phyloP scores from a whole-genome alignment of 371 early-diverging fungal species.

The Mortierella sp. region DNA sequence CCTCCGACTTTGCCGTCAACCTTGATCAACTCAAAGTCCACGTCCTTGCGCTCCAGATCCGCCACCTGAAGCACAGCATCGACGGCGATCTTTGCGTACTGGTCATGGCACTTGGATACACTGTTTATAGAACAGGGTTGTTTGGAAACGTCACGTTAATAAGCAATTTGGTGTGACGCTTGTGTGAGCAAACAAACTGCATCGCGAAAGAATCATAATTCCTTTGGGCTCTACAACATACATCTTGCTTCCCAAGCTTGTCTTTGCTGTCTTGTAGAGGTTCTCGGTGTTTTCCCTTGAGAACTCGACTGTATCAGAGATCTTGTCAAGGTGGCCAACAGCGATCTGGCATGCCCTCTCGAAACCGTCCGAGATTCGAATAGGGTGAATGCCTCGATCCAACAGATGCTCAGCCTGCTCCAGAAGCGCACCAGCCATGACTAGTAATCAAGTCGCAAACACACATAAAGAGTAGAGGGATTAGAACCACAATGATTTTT shows the following conservation, averaged over 20 bases:
- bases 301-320: conserved; percentile 93
- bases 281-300: conserved; percentile 83
- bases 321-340: conserved; percentile 88
- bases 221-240: conserved; percentile 54
- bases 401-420: conserved; percentile 97
- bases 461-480: neutral
- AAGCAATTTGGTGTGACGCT: neutral
- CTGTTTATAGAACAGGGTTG: conserved; percentile 52
- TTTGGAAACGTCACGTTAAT: neutral
- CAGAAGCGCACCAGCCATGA: conserved; percentile 98
- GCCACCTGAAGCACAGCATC: conserved; percentile 98
- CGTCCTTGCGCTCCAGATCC: conserved; percentile 98
- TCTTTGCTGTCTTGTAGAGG: conserved; percentile 97
- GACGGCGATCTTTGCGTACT: conserved; percentile 97
- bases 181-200: neutral
- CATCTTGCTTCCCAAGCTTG: conserved; percentile 99
- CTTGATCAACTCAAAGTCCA: conserved; percentile 99
- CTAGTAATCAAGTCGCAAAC: conserved; percentile 58
- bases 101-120: conserved; percentile 97
- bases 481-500: too few species aligned
- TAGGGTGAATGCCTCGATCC: conserved; percentile 99
- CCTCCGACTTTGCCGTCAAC: conserved; percentile 99
- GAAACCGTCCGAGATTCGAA: conserved; percentile 99
- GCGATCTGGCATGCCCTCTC: conserved; percentile 97
- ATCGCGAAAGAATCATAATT: neutral